These are phyloP conservation scores for Candida chauliodis DNA, from an alignment of 805 yeast genomes.

Conservation along the genomic window DNA sequence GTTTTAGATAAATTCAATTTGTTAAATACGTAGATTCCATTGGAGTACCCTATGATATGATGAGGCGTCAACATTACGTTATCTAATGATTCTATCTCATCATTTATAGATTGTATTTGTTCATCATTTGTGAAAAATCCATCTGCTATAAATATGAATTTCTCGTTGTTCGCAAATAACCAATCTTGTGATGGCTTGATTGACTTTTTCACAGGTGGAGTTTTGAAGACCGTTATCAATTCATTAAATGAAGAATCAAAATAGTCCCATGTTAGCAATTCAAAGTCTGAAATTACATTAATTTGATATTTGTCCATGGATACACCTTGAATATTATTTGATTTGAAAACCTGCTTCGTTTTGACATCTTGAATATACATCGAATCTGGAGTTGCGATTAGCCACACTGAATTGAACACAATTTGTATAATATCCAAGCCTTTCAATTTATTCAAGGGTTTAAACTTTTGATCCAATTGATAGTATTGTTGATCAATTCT, in stretches of 20 bases:
- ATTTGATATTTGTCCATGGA: slow-evolving; percentile 22
- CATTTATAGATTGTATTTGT: slow-evolving; percentile 21
- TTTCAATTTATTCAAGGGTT: slow-evolving; percentile 30
- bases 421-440: slow-evolving; percentile 23
- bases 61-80: slow-evolving; percentile 26
- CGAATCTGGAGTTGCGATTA: slow-evolving; percentile 25
- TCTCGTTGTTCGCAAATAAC: slow-evolving; percentile 15
- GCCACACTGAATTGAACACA: slow-evolving; percentile 21
- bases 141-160: slow-evolving; percentile 13
- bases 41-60: slow-evolving; percentile 24
- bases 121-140: slow-evolving; percentile 26
- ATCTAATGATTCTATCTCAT: slow-evolving; percentile 12
- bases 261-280: slow-evolving; percentile 30
- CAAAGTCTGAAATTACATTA: slow-evolving; percentile 17
- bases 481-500: slow-evolving; percentile 25
- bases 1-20: slow-evolving; percentile 21
- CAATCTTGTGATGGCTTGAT: slow-evolving; percentile 3
- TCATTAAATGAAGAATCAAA: slow-evolving; percentile 28
- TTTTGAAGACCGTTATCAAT: slow-evolving; percentile 25
- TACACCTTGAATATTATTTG: slow-evolving; percentile 15
- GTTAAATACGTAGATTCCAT: slow-evolving; percentile 22
- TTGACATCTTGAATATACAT: slow-evolving; percentile 24
- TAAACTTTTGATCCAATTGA: slow-evolving; percentile 30
- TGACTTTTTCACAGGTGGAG: slow-evolving; percentile 2
- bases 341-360: slow-evolving; percentile 27